Conservation (phyloP, 192 early-diverging fungal genomes). For the Backusella circina region DNA sequence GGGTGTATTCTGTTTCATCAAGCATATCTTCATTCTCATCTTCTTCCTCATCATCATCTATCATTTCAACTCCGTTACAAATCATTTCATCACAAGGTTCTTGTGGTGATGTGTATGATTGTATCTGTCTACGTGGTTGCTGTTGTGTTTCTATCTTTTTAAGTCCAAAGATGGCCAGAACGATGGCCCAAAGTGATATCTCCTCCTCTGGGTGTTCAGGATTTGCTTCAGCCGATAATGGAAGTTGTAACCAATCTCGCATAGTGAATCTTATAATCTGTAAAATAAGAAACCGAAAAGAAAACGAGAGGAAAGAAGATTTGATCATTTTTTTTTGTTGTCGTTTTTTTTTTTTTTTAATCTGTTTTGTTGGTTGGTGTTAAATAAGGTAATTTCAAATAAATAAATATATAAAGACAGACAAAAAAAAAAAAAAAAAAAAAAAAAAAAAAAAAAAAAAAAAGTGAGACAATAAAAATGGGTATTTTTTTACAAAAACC, state of each 20-base stretch:
- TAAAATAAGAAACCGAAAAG: slow-evolving; percentile 11
- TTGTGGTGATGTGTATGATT: background rate
- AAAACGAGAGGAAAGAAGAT: slow-evolving; percentile 8
- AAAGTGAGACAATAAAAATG: too few species aligned
- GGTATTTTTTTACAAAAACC: too few species aligned
- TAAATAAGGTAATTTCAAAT: background rate
- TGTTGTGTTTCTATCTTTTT: background rate
- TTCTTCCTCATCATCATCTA: background rate
- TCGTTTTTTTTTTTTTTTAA: background rate
- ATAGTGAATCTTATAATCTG: slow-evolving; percentile 10
- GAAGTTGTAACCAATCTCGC: slow-evolving; percentile 16
- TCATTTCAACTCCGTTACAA: background rate
- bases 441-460: too few species aligned
- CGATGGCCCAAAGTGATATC: background rate
- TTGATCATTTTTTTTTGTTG: background rate
- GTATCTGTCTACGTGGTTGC: background rate
- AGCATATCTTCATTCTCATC: background rate
- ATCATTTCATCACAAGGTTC: background rate
- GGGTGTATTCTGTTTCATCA: background rate
- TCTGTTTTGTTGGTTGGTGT: background rate
- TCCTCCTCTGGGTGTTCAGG: slow-evolving; percentile 4
- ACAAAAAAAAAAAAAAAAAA: too few species aligned
- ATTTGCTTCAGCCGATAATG: background rate
- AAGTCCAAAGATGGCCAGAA: background rate
- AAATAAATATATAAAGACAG: too few species aligned